phyloP scores from a whole-genome alignment of 2,329 filamentous ascomycete genomes.

The Coniochaeta ligniaria region DNA sequence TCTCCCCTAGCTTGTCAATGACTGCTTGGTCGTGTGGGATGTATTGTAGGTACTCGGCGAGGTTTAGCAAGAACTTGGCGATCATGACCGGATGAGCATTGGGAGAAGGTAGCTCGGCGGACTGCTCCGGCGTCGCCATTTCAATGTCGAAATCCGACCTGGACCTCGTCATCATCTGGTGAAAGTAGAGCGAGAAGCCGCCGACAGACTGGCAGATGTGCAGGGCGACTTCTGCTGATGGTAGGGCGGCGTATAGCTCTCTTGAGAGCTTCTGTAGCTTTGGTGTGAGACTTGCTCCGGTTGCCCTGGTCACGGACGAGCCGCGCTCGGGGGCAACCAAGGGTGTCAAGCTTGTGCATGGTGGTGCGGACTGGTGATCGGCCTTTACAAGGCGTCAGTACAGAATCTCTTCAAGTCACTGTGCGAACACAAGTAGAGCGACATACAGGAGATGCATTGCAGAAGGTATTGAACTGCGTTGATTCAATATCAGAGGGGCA shows the following conservation, averaged over 20 bases:
- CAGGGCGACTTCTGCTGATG: constrained; percentile 10
- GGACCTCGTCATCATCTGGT: constrained; percentile 18
- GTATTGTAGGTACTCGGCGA: constrained; percentile 28
- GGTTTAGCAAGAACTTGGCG: constrained; percentile 30
- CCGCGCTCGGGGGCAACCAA: not conserved
- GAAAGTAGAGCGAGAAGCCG: constrained; percentile 11
- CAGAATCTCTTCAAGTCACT: not conserved
- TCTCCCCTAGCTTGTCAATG: constrained; percentile 5
- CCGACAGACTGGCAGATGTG: constrained; percentile 7
- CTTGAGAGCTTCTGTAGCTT: not conserved
- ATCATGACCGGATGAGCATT: constrained; percentile 21
- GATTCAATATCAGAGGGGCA: not conserved
- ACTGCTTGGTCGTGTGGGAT: constrained; percentile 15
- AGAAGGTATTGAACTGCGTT: not conserved
- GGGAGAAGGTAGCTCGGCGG: constrained; percentile 24
- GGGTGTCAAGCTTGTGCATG: constrained; percentile 2
- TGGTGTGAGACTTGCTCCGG: not conserved
- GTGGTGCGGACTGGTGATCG: not conserved
- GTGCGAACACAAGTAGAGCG: not conserved
- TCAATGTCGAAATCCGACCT: constrained; percentile 7
- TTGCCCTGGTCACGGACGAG: not conserved
- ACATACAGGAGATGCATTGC: not conserved
- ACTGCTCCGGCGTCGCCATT: constrained; percentile 5
- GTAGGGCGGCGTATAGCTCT: constrained; percentile 10
- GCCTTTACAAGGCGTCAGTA: not conserved